Evolutionary conservation across 805 yeast genomes (phyloP).

Genomic region (Yarrowia sp.): DNA sequence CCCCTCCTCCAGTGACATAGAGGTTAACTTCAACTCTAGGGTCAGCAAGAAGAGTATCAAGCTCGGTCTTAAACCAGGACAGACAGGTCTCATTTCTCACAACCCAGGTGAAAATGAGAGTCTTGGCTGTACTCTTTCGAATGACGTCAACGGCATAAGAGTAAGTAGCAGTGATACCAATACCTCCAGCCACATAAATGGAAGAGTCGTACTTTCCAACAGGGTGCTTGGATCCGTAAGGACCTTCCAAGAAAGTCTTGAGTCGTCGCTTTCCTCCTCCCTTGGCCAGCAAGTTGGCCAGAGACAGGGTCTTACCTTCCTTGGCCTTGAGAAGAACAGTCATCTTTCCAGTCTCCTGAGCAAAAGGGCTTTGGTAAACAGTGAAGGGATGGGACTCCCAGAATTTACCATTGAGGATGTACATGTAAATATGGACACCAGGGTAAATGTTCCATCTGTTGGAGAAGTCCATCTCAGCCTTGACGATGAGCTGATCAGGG

Average conservation of each 20-base stretch:
- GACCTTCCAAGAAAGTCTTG: conserved; percentile 53
- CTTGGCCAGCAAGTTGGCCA: background rate
- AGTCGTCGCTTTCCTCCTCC: background rate
- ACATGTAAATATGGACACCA: conserved; percentile 56
- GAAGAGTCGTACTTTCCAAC: conserved; percentile 52
- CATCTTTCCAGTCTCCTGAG: background rate
- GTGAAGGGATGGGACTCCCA: conserved; percentile 82
- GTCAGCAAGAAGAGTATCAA: background rate
- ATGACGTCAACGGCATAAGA: conserved; percentile 42
- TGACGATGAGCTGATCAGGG: conserved; percentile 2
- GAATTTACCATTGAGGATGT: conserved; percentile 55
- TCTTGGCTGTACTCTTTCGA: conserved; percentile 37
- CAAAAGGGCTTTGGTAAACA: conserved; percentile 29
- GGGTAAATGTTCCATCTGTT: conserved; percentile 49
- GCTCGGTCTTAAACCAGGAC: conserved; percentile 1
- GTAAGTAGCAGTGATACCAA: conserved; percentile 65
- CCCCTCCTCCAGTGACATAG: background rate
- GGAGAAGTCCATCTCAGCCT: conserved; percentile 16
- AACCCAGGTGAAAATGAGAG: conserved; percentile 58
- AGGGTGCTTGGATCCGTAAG: conserved; percentile 59
- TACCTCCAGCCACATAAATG: conserved; percentile 68
- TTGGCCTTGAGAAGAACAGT: conserved; percentile 22
- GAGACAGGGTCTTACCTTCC: conserved; percentile 8
- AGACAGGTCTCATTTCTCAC: conserved; percentile 52
- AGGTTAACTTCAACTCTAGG: background rate